A percentile compares a stretch with the other conserved stretches of the same genome.
phyloP scores from a whole-genome alignment of 805 yeast genomes.

The Suhomyces xylopsoci region DNA sequence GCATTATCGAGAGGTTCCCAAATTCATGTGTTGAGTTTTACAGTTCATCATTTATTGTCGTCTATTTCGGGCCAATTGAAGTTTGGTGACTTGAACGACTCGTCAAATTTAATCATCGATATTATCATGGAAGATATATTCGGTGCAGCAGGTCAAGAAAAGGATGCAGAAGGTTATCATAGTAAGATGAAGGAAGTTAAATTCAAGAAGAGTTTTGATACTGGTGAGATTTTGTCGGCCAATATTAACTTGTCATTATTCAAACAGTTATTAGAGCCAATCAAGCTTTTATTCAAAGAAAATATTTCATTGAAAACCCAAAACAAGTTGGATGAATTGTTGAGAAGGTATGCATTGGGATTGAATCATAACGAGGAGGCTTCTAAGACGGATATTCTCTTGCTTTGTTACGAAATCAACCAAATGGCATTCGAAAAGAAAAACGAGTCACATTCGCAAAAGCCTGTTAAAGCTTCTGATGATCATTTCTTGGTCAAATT shows the following conservation, averaged over 20 bases:
- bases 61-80: slow-evolving; percentile 44
- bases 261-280: slow-evolving; percentile 59
- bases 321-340: slow-evolving; percentile 71
- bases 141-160: slow-evolving; percentile 90
- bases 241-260: slow-evolving; percentile 60
- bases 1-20: slow-evolving; percentile 90
- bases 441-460: slow-evolving; percentile 13
- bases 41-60: slow-evolving; percentile 71
- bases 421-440: slow-evolving; percentile 42
- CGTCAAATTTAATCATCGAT: slow-evolving; percentile 57
- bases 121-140: slow-evolving; percentile 89
- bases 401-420: slow-evolving; percentile 72
- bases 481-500: slow-evolving; percentile 75
- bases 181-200: slow-evolving; percentile 88
- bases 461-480: slow-evolving; percentile 40
- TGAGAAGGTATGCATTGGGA: slow-evolving; percentile 78
- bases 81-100: slow-evolving; percentile 75
- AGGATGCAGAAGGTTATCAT: slow-evolving; percentile 88
- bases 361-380: slow-evolving; percentile 65
- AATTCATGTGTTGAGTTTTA: slow-evolving; percentile 85
- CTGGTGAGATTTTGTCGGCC: slow-evolving; percentile 73
- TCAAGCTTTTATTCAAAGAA: slow-evolving; percentile 59
- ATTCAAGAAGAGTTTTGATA: slow-evolving; percentile 81
- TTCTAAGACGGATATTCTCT: slow-evolving; percentile 54
- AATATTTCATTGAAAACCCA: slow-evolving; percentile 66